Evolutionary conservation across 371 early-diverging fungal species (phyloP), one percentile per base, ranked within the genome.

Genomic region (Vairimorpha apis): DNA sequence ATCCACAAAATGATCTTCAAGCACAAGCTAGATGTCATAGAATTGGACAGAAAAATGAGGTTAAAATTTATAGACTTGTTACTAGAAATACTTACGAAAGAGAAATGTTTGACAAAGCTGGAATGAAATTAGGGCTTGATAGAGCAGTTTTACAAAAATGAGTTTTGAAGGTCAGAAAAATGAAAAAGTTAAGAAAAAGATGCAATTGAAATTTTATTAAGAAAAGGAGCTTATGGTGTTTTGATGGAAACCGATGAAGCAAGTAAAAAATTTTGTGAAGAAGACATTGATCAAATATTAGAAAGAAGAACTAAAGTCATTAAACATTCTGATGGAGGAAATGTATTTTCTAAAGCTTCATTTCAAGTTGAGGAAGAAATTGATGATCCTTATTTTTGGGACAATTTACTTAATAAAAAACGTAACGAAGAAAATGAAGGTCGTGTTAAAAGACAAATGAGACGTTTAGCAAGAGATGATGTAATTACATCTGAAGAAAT

Each of bases 311-410:
- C 93, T 0, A 89, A 88, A 12, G 89, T 92, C 10, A 88, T 93
- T 64, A 85, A 86, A 55, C 92, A 93, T 70, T 88, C 88, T 71
- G 84, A 84, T 25, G 81, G 76, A 43, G 83, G 79, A 41, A 86
- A 86, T 3, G 87, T 91, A 21, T 95, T 93, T 84, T 90, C 91
- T 41, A 95, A 93, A 80, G 94, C 95, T 0, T 88, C 91, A 0
- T 95, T 95, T 72, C 87, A 88, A 14, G 84, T 89, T 23, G 85
- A 85, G 51, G 83, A 83, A 67, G 92, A 92, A 63, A 84, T 95
- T 2, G 89, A 95, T 68, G 95, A 95, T 81, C 94, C 95, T 1
- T 87, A 91, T 69, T 95, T 95, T 82, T 95, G 95, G 95, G 92
- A 92, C 75, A 93, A 92, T 81, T 89, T 92, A 84, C 91, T 93